Conservation (phyloP, 768 basidiomycete genomes). For the Naganishia antarctica region DNA sequence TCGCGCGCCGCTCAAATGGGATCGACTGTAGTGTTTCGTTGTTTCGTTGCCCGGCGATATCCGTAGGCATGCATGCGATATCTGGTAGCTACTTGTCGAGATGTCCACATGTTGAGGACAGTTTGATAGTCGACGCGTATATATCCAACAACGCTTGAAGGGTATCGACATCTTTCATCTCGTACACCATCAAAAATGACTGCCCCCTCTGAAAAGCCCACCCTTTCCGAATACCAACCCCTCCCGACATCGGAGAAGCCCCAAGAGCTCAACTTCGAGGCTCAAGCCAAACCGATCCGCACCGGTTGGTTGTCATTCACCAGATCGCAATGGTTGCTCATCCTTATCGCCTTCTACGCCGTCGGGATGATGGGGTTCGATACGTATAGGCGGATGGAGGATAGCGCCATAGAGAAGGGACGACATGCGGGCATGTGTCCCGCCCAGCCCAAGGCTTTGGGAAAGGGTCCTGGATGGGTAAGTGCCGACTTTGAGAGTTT, state of each 20-base stretch:
- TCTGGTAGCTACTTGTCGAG: no score
- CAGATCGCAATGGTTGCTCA: not conserved
- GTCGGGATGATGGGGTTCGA: not conserved
- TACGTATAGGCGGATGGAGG: not conserved
- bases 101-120: no score
- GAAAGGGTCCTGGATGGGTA: constrained; percentile 20
- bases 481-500: not conserved
- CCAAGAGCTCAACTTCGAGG: not conserved
- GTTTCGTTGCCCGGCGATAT: no score
- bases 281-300: not conserved
- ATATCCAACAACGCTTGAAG: no score
- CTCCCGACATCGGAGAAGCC: not conserved
- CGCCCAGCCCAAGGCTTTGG: constrained; percentile 13
- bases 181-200: no score
- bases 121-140: no score
- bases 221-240: not conserved
- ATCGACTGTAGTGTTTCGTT: no score
- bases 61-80: no score
- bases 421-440: constrained; percentile 7
- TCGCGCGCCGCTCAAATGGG: no score
- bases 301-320: not conserved
- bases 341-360: constrained; percentile 1
- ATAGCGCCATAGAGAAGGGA: not conserved
- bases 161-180: no score
- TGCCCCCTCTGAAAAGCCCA: not conserved